Conservation (phyloP, 345 rosid species). For the Gossypium anomalum region DNA sequence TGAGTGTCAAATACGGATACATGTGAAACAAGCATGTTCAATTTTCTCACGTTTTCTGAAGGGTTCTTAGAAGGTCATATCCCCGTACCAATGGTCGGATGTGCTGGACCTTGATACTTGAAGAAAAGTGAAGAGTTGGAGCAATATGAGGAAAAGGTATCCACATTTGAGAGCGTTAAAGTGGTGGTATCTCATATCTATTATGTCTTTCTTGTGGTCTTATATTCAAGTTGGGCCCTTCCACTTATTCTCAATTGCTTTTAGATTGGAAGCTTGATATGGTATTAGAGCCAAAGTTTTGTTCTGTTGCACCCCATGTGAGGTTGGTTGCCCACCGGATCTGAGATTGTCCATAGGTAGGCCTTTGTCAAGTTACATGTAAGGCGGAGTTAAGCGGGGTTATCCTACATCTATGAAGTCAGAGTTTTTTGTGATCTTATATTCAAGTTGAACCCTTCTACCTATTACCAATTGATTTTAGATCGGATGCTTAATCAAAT, state of each 20-base stretch:
- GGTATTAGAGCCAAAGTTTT: neutral
- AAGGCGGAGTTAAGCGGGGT: no score
- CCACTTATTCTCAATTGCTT: neutral
- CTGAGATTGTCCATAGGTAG: neutral
- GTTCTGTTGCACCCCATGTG: neutral
- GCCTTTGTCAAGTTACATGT: neutral
- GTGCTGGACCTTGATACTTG: neutral
- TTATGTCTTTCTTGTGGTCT: neutral
- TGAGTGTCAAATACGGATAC: no score
- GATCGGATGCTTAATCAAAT: no score
- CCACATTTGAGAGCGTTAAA: neutral
- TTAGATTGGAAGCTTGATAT: neutral
- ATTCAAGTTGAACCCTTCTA: no score
- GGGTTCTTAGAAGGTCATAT: neutral
- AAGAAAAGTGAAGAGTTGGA: neutral
- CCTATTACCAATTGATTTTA: no score
- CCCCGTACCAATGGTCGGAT: neutral
- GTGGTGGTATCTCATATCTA: neutral
- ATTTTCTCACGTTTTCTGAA: neutral
- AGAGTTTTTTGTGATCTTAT: no score
- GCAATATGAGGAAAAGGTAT: neutral
- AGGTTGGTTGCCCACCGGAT: neutral
- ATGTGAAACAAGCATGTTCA: no score
- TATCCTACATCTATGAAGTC: no score
- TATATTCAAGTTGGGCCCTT: neutral